phyloP scores from a whole-genome alignment of 2,329 filamentous ascomycete genomes.

The Sporothrix euskadiensis region DNA sequence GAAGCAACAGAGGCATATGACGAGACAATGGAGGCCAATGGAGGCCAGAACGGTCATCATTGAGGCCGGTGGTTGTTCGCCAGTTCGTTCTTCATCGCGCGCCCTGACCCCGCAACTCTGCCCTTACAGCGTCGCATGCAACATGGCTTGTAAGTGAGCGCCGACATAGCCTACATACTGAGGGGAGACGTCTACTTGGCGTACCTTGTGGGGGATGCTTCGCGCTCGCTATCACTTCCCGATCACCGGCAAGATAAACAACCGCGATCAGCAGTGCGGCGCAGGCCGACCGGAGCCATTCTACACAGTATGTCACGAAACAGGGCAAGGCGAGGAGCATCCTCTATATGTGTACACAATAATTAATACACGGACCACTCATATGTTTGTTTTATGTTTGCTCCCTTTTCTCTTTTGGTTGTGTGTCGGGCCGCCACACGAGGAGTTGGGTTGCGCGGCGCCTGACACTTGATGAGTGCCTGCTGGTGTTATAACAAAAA shows the following conservation, averaged over 20 bases:
- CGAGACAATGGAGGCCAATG: not conserved
- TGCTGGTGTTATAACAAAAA: not conserved
- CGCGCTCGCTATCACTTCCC: slow-evolving; percentile 20
- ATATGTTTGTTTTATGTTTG: too few relatives aligned
- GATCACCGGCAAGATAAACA: slow-evolving; percentile 14
- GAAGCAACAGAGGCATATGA: not conserved
- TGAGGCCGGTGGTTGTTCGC: not conserved
- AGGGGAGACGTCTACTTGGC: not conserved
- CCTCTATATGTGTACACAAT: not conserved
- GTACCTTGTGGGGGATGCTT: slow-evolving; percentile 11
- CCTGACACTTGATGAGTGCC: not conserved
- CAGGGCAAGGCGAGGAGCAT: not conserved
- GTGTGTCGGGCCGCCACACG: not conserved
- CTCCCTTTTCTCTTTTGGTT: not conserved
- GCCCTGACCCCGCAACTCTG: not conserved
- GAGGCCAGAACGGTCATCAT: not conserved
- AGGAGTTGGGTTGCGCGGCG: not conserved
- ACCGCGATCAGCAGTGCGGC: slow-evolving; percentile 4
- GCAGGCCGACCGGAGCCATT: not conserved
- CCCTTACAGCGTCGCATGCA: not conserved
- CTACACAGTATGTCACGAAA: not conserved
- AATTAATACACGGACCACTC: too few relatives aligned
- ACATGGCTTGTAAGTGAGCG: not conserved
- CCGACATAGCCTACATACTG: not conserved
- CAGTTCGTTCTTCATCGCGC: not conserved